A percentile compares a stretch with the other conserved stretches of the same genome.
These are phyloP conservation scores for Hypoxylon rubiginosum DNA, from an alignment of 2,329 filamentous ascomycete species.

Conservation along the genomic window DNA sequence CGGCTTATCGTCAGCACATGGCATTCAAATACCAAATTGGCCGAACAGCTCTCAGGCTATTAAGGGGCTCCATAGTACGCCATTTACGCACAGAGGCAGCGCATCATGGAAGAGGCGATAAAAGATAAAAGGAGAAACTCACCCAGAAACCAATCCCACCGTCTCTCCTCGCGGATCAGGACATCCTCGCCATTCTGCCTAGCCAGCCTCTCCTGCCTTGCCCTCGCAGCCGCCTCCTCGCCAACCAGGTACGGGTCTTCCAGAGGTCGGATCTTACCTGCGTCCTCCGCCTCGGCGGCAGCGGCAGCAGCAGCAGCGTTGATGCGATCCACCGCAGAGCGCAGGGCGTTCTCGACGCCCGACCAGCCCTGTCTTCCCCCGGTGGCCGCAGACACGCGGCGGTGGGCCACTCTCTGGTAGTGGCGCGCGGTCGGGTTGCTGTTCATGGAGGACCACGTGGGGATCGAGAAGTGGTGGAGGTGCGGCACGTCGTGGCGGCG, in stretches of 20 bases:
- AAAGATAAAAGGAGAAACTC: constrained; percentile 51
- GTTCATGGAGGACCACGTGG: constrained; percentile 69
- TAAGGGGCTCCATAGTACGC: not conserved
- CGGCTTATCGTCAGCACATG: constrained; percentile 32
- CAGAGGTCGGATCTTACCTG: constrained; percentile 61
- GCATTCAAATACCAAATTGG: not conserved
- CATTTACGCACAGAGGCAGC: not conserved
- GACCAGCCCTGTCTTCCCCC: constrained; percentile 40
- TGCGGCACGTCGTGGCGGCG: constrained; percentile 57
- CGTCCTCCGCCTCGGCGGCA: constrained; percentile 36
- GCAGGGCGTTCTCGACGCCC: constrained; percentile 45
- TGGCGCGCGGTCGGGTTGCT: constrained; percentile 69
- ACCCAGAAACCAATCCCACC: constrained; percentile 74
- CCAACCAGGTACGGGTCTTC: constrained; percentile 78
- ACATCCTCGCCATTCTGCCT: constrained; percentile 68
- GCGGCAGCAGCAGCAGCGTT: constrained; percentile 38
- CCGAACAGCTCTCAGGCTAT: not conserved
- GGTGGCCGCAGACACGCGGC: constrained; percentile 63
- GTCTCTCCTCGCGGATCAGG: constrained; percentile 67
- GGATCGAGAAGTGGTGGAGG: constrained; percentile 68
- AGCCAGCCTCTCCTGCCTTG: constrained; percentile 69
- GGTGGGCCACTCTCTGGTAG: constrained; percentile 74
- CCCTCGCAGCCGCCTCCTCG: constrained; percentile 71
- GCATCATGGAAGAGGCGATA: not conserved
- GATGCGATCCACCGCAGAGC: constrained; percentile 46